phyloP scores from a whole-genome alignment of 2,329 filamentous ascomycete genomes.

The Dendrostoma leiphaemia region DNA sequence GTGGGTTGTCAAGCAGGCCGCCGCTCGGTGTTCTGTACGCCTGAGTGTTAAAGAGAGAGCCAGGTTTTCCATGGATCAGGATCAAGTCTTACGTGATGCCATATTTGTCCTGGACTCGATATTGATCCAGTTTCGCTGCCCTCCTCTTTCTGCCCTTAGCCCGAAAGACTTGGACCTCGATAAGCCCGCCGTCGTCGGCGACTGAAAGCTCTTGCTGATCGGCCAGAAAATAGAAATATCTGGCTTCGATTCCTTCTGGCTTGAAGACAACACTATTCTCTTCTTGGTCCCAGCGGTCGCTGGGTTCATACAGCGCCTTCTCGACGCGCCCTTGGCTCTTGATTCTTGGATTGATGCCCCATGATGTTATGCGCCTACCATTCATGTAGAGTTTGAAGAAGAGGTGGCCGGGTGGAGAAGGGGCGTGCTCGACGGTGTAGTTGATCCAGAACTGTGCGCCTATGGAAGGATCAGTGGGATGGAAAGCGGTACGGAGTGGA shows the following conservation, averaged over 20 bases:
- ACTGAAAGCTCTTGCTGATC: slow-evolving; percentile 34
- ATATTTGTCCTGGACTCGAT: slow-evolving; percentile 46
- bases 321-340: slow-evolving; percentile 38
- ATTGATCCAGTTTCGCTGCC: slow-evolving; percentile 40
- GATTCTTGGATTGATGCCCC: slow-evolving; percentile 44
- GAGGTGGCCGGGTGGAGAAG: slow-evolving; percentile 36
- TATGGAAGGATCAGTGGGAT: slow-evolving; percentile 24
- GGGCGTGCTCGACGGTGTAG: slow-evolving; percentile 40
- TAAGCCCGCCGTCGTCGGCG: slow-evolving; percentile 53
- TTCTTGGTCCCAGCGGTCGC: slow-evolving; percentile 38
- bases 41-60: background rate
- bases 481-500: background rate
- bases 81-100: slow-evolving; percentile 49
- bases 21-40: slow-evolving; percentile 45
- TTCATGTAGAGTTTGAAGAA: slow-evolving; percentile 58
- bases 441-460: slow-evolving; percentile 52
- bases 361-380: slow-evolving; percentile 49
- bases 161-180: slow-evolving; percentile 53
- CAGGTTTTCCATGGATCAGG: background rate
- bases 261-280: slow-evolving; percentile 33
- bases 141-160: slow-evolving; percentile 45
- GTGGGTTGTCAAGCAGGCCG: slow-evolving; percentile 50
- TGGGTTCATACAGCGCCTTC: slow-evolving; percentile 48
- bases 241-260: slow-evolving; percentile 43
- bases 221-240: slow-evolving; percentile 50